A percentile compares a stretch with the other conserved stretches of the same genome.
These are phyloP conservation scores for Tulasnella sp. DNA, from an alignment of 768 basidiomycete species.

Conservation along the genomic window DNA sequence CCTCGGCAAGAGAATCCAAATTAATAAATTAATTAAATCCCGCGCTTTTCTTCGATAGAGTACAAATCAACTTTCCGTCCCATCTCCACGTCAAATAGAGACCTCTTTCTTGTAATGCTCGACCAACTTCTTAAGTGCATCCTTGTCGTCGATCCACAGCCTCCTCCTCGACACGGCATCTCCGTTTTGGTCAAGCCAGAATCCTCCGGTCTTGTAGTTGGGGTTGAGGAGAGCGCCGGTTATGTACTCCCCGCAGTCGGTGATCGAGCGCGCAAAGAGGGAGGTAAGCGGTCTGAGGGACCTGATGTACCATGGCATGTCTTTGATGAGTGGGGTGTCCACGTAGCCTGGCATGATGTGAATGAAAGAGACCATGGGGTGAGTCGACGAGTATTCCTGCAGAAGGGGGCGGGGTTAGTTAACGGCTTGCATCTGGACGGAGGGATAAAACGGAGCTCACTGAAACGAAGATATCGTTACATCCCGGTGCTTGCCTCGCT, in stretches of 20 bases:
- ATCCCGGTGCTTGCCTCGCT: neutral
- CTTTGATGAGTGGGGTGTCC: neutral
- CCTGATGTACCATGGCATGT: neutral
- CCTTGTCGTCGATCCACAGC: neutral
- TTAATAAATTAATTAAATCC: no score
- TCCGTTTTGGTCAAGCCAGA: constrained; percentile 7
- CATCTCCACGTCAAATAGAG: neutral
- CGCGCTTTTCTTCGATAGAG: no score
- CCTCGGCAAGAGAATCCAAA: no score
- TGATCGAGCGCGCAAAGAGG: neutral
- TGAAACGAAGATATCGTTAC: constrained; percentile 9
- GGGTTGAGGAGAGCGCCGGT: neutral
- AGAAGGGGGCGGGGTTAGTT: neutral
- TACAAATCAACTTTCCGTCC: no score
- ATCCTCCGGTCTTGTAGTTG: neutral
- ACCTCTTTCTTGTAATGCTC: neutral
- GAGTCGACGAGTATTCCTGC: constrained; percentile 9
- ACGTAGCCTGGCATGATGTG: constrained; percentile 10
- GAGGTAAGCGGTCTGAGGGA: neutral
- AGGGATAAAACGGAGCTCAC: neutral
- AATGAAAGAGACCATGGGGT: constrained; percentile 12
- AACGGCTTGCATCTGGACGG: neutral
- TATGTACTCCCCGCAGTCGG: constrained; percentile 11
- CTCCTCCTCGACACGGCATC: neutral
- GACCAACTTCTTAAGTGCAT: neutral